These are phyloP conservation scores for Tetrahymena thermophila DNA, from an alignment of 73 alveolate genomes.

Conservation along the genomic window DNA sequence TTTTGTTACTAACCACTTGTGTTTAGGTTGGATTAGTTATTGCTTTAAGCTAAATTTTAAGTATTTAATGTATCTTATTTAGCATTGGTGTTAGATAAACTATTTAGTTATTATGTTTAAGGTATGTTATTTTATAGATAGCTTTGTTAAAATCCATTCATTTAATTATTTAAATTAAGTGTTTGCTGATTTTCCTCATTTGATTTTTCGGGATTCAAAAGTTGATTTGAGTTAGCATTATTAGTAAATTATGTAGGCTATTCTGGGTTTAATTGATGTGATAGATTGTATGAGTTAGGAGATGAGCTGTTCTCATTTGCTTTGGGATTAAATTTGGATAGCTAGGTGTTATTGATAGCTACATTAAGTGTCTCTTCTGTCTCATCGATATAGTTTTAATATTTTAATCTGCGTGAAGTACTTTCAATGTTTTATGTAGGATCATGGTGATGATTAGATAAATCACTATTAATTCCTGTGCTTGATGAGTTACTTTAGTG, in stretches of 20 bases:
- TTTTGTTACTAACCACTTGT: not conserved
- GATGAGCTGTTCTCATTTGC: not conserved
- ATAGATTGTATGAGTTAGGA: not conserved
- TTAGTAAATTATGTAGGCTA: not conserved
- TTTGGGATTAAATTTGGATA: not conserved
- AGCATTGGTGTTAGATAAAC: not conserved
- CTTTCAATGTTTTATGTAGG: not conserved
- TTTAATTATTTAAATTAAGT: not conserved
- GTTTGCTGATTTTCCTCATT: not conserved
- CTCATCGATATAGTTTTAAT: not conserved
- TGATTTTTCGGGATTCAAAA: not conserved
- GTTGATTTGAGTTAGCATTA: not conserved
- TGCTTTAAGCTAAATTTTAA: too few species aligned
- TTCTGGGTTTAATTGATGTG: not conserved
- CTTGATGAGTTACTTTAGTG: not conserved
- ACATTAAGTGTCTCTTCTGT: not conserved
- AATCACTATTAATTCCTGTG: not conserved
- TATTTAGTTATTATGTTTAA: not conserved
- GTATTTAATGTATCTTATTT: not conserved
- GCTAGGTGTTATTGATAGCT: not conserved
- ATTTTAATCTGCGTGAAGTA: not conserved
- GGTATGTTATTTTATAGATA: not conserved
- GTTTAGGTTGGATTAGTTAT: not conserved
- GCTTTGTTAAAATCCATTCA: not conserved
- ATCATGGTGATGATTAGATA: not conserved